Evolutionary conservation across 345 rosid species (phyloP), one percentile per base, ranked within the genome.

Genomic region (Salix suchowensis): DNA sequence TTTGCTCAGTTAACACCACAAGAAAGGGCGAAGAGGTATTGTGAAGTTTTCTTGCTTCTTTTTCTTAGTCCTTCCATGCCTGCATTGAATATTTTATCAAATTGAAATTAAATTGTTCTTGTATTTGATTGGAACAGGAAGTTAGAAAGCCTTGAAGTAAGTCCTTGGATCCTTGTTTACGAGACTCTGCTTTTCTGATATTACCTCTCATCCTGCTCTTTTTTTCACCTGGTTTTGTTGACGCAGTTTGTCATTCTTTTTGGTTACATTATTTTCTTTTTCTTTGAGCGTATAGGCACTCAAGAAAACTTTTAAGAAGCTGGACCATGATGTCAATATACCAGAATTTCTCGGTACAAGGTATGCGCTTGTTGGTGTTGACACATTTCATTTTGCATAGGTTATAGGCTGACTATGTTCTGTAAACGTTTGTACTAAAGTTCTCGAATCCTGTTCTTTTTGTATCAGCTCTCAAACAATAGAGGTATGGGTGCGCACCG

Each of bases 101-200:
- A 64, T 11, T 21, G 36, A 40, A 48, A 34, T 42, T 11, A 69
- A 48, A 50, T 30, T 30, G 21, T 32, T 65, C 14, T n/a, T 32
- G 58, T 21, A 24, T 72, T 75, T 72, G 32, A 58, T 71, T 75
- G 70, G 50, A 42, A 50, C 82, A 82, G 85, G 79, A 82, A 82
- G 62, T 75, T 82, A 52, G 85, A 82, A 67, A 78, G 82, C 73
- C 85, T 82, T 44, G 82, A 78, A 82, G 85, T 78, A 75, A 78
- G 85, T 67, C 68, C 34, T 30, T 69, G 15, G 64, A 58, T 58
- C 64, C 64, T 58, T 12, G 34, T 23, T n/a, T 37, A 21, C 42
- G 50, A 24, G 44, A 58, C 34, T 71, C 28, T 30, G 15, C 44
- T 68, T 40, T 10, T n/a, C 28, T 50, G 2, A 18, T 30, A 46